Evolutionary conservation across 164 flowering plant species (phyloP), one percentile per base, ranked within the genome.

Genomic region (Stephania cephalantha): DNA sequence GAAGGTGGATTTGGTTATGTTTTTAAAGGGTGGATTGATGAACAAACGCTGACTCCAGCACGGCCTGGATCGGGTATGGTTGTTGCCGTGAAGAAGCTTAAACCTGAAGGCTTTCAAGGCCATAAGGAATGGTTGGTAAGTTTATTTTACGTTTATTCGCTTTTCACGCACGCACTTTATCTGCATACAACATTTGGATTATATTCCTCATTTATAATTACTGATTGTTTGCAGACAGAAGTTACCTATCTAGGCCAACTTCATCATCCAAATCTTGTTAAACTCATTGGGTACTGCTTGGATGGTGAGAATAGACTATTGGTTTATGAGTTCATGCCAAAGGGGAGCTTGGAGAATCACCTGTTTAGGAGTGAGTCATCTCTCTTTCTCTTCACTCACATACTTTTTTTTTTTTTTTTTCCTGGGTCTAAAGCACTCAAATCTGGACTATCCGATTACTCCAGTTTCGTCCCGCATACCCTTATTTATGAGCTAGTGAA

Each of bases 271-370:
- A 91, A 95, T 83, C 84, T 95, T 11, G 98, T 95, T 52, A 91
- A 91, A 74, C 90, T 95, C 44, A 82, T 95, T 73, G 98, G 98
- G 9, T 93, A 93, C 81, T 91, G 99, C 79, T 73, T 78, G 69
- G 99, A 95, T 55, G 93, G 90, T 45, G 97, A 95, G 70, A 87
- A 87, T 75, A 85, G 92, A 72, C 90, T 93, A 74, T 82, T 91
- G 87, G 97, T 95, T 4, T 95, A 95, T 75, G 99, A 95, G 81
- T 95, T 89, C 90, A 85, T 95, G 95, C 90, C 97, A 2, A 95
- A 89, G 78, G 99, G 99, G 71, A 95, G 97, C 83, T 79, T 95
- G 79, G 99, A 95, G 83, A 91, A 91, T 77, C 99, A 93, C 84
- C 80, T 95, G 3, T 93, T 91, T 73, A 88, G 97, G 87, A 84